Base-by-base conservation (phyloP, 305 asterid species). In the Ruellia speciosa region DNA sequence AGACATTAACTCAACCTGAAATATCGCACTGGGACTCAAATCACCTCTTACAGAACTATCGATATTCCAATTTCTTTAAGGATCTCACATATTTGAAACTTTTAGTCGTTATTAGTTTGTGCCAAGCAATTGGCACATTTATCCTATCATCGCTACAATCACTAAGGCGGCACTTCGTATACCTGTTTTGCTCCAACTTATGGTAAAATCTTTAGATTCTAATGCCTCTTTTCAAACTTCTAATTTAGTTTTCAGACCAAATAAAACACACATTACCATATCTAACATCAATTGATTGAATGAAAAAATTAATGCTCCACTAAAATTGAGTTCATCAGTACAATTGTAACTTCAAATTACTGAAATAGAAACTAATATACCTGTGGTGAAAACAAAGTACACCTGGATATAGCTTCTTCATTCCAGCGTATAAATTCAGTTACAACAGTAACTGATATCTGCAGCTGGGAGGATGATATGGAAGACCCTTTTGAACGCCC, bases 351-450 rank as follows among this genome's bases (percentile, higher is more conserved):
- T 37, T 39, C 43, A 41, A 51, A 17, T 15, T 51, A 33, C 45
- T 55, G 48, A 65, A 49, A 43, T 18, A 56, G 35, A 61, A 66
- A 64, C n/a, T 52, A 18, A 67, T 54, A 49, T 79, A 86, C 96
- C 97, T 84, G 96, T 55, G 88, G 67, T 35, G 94, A 83, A 76
- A 88, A 82, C 81, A 88, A 73, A 68, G 84, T 75, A 65, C 90
- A 84, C 77, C 99, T 77, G 54, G 96, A 76, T 50, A 86, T 70
- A 68, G 99, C 97, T 81, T 93, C 99, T 75, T 93, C 99, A 62
- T 93, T 93, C 99, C 99, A 93, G 54, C 92, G 90, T 58, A 86
- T 95, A 73, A 88, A 88, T 85, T 93, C 97, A 6, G 99, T 84
- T 75, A 88, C 99, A 56, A 77, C 95, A 43, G 99, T 83, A 64